These are phyloP conservation scores for Hypoxylon rubiginosum DNA, from an alignment of 2,329 filamentous ascomycete species.

Conservation along the genomic window DNA sequence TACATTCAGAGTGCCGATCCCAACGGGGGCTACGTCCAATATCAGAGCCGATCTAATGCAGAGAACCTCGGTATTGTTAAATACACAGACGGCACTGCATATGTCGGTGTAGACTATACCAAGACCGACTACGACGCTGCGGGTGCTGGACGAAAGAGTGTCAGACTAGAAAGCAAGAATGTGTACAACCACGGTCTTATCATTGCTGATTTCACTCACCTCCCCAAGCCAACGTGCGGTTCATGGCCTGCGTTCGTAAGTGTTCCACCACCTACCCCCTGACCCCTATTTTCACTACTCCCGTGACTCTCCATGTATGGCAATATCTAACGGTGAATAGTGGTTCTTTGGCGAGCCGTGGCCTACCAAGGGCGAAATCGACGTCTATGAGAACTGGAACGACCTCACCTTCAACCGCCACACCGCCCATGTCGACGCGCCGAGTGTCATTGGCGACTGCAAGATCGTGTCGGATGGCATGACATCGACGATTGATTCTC, in stretches of 20 bases:
- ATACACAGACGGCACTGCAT: constrained; percentile 53
- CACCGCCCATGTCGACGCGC: constrained; percentile 67
- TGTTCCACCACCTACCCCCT: constrained; percentile 10
- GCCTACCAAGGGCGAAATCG: constrained; percentile 74
- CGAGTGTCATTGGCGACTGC: constrained; percentile 53
- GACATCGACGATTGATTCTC: constrained; percentile 50
- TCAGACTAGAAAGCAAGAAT: constrained; percentile 74
- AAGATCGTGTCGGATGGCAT: constrained; percentile 50
- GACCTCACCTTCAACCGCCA: constrained; percentile 66
- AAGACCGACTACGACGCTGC: constrained; percentile 38
- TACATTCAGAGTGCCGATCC: constrained; percentile 61
- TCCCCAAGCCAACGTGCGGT: constrained; percentile 75
- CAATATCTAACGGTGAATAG: constrained; percentile 53
- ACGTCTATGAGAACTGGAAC: constrained; percentile 78
- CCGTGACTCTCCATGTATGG: background rate
- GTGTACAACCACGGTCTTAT: constrained; percentile 76
- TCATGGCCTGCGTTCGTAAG: constrained; percentile 78
- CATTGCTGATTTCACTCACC: constrained; percentile 76
- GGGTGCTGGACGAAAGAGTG: constrained; percentile 63
- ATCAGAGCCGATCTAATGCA: constrained; percentile 55
- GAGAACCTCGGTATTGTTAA: constrained; percentile 53
- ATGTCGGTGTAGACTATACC: constrained; percentile 57
- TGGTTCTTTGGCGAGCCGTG: constrained; percentile 68
- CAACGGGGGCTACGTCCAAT: constrained; percentile 75
- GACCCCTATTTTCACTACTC: background rate